Percentiles rank a stretch among this genome's conserved stretches.
Conservation (phyloP, 768 basidiomycete genomes). For the Filobasidium floriforme region DNA sequence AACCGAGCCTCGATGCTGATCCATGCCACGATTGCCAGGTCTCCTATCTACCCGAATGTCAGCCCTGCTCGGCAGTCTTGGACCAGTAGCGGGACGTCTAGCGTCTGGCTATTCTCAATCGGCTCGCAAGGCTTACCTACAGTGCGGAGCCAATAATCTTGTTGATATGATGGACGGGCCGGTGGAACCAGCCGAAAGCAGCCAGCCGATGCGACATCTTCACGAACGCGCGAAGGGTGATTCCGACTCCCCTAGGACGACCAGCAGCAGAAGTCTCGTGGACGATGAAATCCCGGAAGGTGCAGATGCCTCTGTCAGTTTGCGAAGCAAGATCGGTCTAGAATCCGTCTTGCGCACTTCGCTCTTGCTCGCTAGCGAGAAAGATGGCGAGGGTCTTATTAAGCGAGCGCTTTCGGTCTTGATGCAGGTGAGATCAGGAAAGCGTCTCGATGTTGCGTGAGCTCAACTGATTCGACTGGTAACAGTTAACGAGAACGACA, state of each 20-base stretch:
- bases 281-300: no score
- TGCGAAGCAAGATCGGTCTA: slow-evolving; percentile 12
- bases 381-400: slow-evolving; percentile 13
- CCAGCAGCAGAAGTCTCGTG: no score
- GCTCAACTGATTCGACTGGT: neutral
- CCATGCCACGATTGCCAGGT: neutral
- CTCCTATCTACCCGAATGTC: slow-evolving; percentile 9
- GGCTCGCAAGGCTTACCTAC: neutral
- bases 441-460: neutral
- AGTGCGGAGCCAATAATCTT: neutral
- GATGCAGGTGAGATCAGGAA: slow-evolving; percentile 13
- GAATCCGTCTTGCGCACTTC: slow-evolving; percentile 12
- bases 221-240: neutral
- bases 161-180: neutral
- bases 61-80: neutral
- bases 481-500: slow-evolving; percentile 8
- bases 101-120: neutral
- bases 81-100: neutral
- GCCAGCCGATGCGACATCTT: no score
- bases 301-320: neutral
- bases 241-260: neutral
- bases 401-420: slow-evolving; percentile 18
- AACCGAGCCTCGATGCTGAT: neutral
- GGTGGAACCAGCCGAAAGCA: neutral
- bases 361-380: slow-evolving; percentile 20